Evolutionary conservation across 805 yeast species (phyloP).

Genomic region (Candida vaughaniae): DNA sequence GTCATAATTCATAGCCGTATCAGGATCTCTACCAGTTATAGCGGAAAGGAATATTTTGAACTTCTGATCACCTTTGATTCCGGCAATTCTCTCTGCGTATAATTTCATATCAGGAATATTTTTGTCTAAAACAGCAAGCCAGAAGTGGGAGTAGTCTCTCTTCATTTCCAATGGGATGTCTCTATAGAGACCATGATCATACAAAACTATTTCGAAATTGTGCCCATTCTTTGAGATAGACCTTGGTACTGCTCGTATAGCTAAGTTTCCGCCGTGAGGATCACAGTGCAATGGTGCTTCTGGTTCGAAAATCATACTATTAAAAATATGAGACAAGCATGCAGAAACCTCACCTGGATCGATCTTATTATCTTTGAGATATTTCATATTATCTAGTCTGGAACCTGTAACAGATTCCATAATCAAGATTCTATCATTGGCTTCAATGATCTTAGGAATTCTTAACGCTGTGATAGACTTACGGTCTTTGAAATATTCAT

Average conservation of each 20-base stretch:
- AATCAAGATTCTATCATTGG: conserved; percentile 69
- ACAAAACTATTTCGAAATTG: conserved; percentile 87
- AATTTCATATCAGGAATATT: conserved; percentile 63
- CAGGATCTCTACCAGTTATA: conserved; percentile 88
- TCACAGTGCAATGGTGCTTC: conserved; percentile 93
- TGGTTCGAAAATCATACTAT: conserved; percentile 93
- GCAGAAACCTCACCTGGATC: conserved; percentile 76
- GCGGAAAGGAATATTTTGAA: conserved; percentile 90
- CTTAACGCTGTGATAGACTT: conserved; percentile 68
- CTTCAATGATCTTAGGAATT: conserved; percentile 69
- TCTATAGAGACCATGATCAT: conserved; percentile 94
- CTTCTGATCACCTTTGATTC: conserved; percentile 65
- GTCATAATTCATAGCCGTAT: conserved; percentile 67
- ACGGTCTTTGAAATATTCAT: conserved; percentile 58
- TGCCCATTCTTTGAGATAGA: conserved; percentile 38
- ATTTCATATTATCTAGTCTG: conserved; percentile 73
- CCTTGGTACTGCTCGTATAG: conserved; percentile 52
- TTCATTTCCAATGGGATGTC: conserved; percentile 76
- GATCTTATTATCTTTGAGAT: conserved; percentile 60
- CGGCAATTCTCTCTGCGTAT: conserved; percentile 79
- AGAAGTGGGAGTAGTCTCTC: conserved; percentile 81
- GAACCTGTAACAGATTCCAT: conserved; percentile 88
- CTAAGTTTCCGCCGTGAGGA: conserved; percentile 96
- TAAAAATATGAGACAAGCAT: conserved; percentile 87
- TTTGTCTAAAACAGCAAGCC: conserved; percentile 83